phyloP scores from a whole-genome alignment of 2,329 filamentous ascomycete species.

The Stemphylium lycopersici region DNA sequence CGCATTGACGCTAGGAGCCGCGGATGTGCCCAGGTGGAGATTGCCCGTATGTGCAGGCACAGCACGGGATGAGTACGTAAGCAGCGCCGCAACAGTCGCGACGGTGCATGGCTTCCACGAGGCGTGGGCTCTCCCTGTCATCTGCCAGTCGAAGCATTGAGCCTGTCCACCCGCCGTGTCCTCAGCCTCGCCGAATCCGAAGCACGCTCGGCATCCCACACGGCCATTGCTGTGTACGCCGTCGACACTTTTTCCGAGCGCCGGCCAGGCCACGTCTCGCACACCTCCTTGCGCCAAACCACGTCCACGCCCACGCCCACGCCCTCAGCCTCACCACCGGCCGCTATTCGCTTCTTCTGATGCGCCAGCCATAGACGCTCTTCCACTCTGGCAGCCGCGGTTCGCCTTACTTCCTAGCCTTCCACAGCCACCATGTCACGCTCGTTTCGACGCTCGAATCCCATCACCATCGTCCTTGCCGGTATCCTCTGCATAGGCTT shows the following conservation, averaged over 20 bases:
- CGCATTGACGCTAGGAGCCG: constrained; percentile 21
- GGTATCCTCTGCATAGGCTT: constrained; percentile 70
- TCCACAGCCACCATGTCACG: constrained; percentile 61
- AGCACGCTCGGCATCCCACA: constrained; percentile 2
- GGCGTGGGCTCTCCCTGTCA: constrained; percentile 25
- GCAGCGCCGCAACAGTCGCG: constrained; percentile 13
- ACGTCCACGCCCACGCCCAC: constrained; percentile 9
- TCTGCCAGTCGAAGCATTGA: constrained; percentile 18
- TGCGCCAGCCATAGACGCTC: constrained; percentile 40
- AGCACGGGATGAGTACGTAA: constrained; percentile 11
- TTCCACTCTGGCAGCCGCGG: constrained; percentile 36
- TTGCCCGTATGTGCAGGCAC: too few relatives aligned
- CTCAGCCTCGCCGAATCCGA: constrained; percentile 1
- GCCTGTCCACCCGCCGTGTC: constrained; percentile 7
- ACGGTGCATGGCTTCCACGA: constrained; percentile 15
- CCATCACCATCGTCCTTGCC: constrained; percentile 75
- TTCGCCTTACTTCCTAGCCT: constrained; percentile 29
- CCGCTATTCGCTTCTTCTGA: constrained; percentile 32
- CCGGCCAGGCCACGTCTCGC: constrained; percentile 42
- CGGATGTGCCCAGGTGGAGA: background rate
- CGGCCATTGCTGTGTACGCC: constrained; percentile 11
- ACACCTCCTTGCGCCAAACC: constrained; percentile 33
- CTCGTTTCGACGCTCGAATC: constrained; percentile 77
- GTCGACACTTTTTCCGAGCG: constrained; percentile 25
- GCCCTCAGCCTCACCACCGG: constrained; percentile 15